These are phyloP conservation scores for Plasmodium vinckei DNA, from an alignment of 169 alveolate genomes.

Conservation along the genomic window DNA sequence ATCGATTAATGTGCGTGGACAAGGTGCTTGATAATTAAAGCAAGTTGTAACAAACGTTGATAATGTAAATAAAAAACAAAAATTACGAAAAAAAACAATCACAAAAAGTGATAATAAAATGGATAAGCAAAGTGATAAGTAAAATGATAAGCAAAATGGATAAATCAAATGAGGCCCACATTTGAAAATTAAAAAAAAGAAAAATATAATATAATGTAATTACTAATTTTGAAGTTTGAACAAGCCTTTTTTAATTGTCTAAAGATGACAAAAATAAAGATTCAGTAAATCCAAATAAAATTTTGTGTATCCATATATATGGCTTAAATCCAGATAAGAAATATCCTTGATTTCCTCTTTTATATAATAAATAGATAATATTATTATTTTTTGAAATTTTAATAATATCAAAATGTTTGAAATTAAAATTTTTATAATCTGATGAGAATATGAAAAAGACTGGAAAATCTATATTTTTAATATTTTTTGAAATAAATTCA, in stretches of 20 bases:
- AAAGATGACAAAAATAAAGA: constrained; percentile 49
- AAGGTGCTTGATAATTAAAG: no score
- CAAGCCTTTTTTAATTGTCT: background rate
- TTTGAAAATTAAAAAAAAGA: no score
- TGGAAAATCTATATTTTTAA: constrained; percentile 44
- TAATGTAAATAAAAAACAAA: no score
- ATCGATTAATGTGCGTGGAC: no score
- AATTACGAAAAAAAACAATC: no score
- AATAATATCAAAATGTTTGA: constrained; percentile 61
- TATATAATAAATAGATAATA: constrained; percentile 68
- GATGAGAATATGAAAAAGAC: constrained; percentile 50
- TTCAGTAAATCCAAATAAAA: constrained; percentile 48
- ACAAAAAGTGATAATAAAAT: no score
- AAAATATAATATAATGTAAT: no score
- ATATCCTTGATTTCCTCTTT: constrained; percentile 74
- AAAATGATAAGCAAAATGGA: no score
- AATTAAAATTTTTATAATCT: constrained; percentile 72
- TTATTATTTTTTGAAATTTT: constrained; percentile 73
- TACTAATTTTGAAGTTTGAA: background rate
- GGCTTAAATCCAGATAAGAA: constrained; percentile 66
- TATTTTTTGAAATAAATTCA: constrained; percentile 59
- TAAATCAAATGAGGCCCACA: no score
- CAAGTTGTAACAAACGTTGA: no score
- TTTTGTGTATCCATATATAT: constrained; percentile 65
- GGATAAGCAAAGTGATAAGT: no score